phyloP scores from a whole-genome alignment of 2,329 filamentous ascomycete species.

The Gaeumannomyces sp. region DNA sequence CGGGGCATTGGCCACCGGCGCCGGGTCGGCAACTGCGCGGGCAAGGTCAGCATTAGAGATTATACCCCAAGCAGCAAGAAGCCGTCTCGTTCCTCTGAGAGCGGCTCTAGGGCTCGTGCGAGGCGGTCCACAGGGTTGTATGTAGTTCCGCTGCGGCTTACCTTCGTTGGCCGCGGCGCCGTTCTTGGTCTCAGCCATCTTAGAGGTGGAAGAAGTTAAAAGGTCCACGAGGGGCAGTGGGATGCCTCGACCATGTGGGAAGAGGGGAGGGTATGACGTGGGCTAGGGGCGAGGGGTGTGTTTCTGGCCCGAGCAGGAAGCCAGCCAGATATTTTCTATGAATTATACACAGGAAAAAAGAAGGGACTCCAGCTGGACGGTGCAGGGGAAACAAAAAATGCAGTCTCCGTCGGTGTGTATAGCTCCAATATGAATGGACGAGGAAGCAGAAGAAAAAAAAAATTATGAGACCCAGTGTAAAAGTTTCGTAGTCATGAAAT shows the following conservation, averaged over 20 bases:
- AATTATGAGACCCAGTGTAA: constrained; percentile 3
- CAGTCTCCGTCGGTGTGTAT: background rate
- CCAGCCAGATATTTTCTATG: background rate
- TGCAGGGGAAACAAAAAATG: background rate
- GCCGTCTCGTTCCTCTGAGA: background rate
- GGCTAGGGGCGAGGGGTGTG: background rate
- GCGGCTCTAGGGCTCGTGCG: background rate
- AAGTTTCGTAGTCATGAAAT: constrained; percentile 9
- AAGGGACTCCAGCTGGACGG: background rate
- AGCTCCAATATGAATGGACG: background rate
- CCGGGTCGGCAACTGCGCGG: constrained; percentile 8
- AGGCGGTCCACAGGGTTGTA: background rate
- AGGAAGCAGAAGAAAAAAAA: constrained; percentile 6
- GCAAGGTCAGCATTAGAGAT: background rate
- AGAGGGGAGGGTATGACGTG: background rate
- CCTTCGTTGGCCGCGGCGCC: constrained; percentile 6
- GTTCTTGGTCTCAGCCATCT: constrained; percentile 8
- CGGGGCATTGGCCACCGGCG: constrained; percentile 8
- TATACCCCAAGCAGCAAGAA: background rate
- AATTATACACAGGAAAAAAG: background rate
- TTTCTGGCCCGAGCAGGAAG: background rate
- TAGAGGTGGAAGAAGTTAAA: constrained; percentile 1
- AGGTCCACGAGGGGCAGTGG: background rate
- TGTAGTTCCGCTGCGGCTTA: background rate
- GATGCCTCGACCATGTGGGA: background rate